Base-by-base conservation (phyloP, 1,284 basidiomycete genomes). In the Puccinia polysora region DNA sequence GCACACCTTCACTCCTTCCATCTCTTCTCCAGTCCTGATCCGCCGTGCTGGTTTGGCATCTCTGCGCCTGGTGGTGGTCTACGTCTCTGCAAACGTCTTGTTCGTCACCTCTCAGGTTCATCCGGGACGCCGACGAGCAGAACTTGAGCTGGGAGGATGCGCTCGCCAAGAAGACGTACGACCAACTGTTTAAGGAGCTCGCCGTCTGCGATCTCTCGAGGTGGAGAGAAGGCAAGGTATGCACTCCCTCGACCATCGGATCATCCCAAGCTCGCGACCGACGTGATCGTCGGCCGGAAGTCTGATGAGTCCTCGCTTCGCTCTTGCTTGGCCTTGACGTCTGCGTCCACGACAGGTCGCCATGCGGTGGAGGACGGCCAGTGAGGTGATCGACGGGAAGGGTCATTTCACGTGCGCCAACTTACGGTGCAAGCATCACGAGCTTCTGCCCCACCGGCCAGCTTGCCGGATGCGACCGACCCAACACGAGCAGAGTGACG, bases 171-270 rank as follows among this genome's bases (percentile, higher is more conserved):
- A 72, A 72, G 18, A 64, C 69, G 3, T 72, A 72, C 34, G 69
- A 72, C 34, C 69, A 72, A 47, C 52, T 72, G 28, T 72, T 72
- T 38, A 72, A 72, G 50, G 69, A 72, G 40, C 43, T 64, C 25
- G 69, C 69, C 18, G 36, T 72, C 14, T 72, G 69, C 32, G 69
- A 72, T 63, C 43, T 72, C 6, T 64, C 69, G 43, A 45, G 40
- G 20, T 72, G 60, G 59, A 72, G 64, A 36, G 69, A 72, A 55
- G 69, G 69, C 23, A 72, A 72, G 53, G 69, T 53, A 60, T 64
- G 69, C 47, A 50, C 52, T 25, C 36, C 12, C 30, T 32, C 14
- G 12, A 62, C 8, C 18, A 43, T 43, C 7, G 40, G 40, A 18
- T 8, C 7, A 53, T 7, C 10, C 20, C 20, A 30, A 4, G 25